These are phyloP conservation scores for Rhynchospora tenuis DNA, from an alignment of 176 grass and related monocot genomes.

Conservation along the genomic window DNA sequence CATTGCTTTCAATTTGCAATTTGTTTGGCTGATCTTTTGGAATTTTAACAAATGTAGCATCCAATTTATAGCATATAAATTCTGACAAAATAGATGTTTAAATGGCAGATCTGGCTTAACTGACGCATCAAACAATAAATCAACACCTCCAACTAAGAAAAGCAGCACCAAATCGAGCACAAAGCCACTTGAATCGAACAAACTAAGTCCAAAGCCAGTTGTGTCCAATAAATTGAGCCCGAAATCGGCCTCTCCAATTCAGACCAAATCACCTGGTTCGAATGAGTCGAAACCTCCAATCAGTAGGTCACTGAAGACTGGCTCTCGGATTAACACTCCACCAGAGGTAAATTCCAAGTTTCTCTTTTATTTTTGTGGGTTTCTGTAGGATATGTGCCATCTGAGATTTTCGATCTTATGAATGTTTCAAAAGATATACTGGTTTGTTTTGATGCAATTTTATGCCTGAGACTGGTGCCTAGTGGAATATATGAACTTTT, in stretches of 20 bases:
- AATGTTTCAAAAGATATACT: background rate
- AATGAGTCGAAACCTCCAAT: slow-evolving; percentile 31
- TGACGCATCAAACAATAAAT: slow-evolving; percentile 53
- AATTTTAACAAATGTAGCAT: background rate
- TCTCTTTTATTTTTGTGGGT: background rate
- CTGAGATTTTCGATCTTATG: background rate
- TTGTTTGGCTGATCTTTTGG: background rate
- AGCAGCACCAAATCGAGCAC: slow-evolving; percentile 27
- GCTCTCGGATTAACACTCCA: slow-evolving; percentile 28
- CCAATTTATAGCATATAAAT: background rate
- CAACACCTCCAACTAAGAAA: slow-evolving; percentile 55
- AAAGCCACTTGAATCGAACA: slow-evolving; percentile 22
- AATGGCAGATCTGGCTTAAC: slow-evolving; percentile 50
- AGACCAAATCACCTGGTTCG: slow-evolving; percentile 37
- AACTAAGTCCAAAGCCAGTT: slow-evolving; percentile 21
- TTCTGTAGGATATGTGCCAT: background rate
- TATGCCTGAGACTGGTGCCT: background rate
- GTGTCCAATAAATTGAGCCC: slow-evolving; percentile 28
- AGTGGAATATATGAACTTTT: background rate
- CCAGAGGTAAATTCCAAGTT: slow-evolving; percentile 22
- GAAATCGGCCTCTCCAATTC: slow-evolving; percentile 24
- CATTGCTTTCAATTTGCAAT: slow-evolving; percentile 1
- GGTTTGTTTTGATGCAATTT: background rate
- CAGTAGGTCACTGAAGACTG: slow-evolving; percentile 39
- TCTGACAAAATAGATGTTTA: slow-evolving; percentile 1